Percentiles rank a stretch among this genome's conserved stretches.
Conservation (phyloP, 331 rosid genomes). For the Cydonia oblonga region DNA sequence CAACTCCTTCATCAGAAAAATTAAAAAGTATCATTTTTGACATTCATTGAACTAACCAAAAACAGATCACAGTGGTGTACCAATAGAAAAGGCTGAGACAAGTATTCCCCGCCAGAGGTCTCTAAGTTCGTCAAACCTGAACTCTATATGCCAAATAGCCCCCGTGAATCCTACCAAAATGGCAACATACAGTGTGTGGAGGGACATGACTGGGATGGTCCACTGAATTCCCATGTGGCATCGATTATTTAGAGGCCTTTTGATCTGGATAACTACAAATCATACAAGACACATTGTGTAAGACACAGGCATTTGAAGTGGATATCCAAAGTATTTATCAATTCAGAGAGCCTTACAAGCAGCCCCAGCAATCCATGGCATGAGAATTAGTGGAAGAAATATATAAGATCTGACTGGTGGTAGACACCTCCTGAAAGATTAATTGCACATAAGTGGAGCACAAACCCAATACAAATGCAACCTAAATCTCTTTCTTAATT, state of each 20-base stretch:
- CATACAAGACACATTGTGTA: slow-evolving; percentile 22
- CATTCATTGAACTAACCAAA: slow-evolving; percentile 6
- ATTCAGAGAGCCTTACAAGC: slow-evolving; percentile 45
- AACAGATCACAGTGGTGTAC: slow-evolving; percentile 26
- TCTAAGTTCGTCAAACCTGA: slow-evolving; percentile 89
- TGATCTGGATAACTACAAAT: slow-evolving; percentile 52
- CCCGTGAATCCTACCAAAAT: slow-evolving; percentile 64
- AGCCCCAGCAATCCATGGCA: slow-evolving; percentile 85
- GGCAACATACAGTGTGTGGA: slow-evolving; percentile 57
- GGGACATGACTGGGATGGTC: slow-evolving; percentile 51
- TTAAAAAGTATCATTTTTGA: not conserved
- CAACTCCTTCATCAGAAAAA: not conserved
- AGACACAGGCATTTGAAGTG: not conserved
- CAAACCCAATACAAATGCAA: not conserved
- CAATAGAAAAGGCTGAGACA: slow-evolving; percentile 57
- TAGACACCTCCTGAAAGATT: slow-evolving; percentile 76
- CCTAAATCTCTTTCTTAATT: not conserved
- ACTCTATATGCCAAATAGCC: slow-evolving; percentile 79
- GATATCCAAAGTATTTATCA: not conserved
- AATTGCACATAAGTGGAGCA: not conserved
- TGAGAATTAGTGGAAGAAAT: slow-evolving; percentile 68
- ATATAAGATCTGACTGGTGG: slow-evolving; percentile 70
- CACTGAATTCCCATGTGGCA: slow-evolving; percentile 73
- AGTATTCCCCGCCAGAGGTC: slow-evolving; percentile 94
- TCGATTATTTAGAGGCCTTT: slow-evolving; percentile 53